Conservation (phyloP, 306 rosid species). For the Hippophae rhamnoides region DNA sequence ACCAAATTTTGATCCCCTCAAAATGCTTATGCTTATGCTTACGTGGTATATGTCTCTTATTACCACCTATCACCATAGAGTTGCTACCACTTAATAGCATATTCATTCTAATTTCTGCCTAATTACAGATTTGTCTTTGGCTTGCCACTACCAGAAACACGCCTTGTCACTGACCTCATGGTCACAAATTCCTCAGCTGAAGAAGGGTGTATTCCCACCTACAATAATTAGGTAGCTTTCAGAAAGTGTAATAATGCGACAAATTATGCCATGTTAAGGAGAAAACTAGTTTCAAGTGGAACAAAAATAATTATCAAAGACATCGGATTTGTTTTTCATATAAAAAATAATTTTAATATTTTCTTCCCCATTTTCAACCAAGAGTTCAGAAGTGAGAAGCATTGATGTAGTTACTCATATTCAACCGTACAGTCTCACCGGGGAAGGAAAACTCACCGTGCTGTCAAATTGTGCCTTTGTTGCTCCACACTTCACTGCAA, state of each 20-base stretch:
- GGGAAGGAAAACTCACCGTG: slow-evolving; percentile 48
- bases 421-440: not conserved
- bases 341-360: not conserved
- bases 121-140: slow-evolving; percentile 50
- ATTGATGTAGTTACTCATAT: not conserved
- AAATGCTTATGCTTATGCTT: too few species aligned
- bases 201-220: slow-evolving; percentile 95
- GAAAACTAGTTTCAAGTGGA: not conserved
- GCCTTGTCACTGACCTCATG: slow-evolving; percentile 69
- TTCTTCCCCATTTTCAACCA: not conserved
- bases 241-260: not conserved
- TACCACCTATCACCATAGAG: too few species aligned
- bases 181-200: slow-evolving; percentile 96
- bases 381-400: too few species aligned
- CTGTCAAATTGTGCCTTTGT: slow-evolving; percentile 90
- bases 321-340: not conserved
- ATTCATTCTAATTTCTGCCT: not conserved
- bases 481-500: slow-evolving; percentile 91
- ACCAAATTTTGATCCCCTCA: too few species aligned
- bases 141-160: slow-evolving; percentile 38
- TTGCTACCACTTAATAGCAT: too few species aligned
- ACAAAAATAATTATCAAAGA: not conserved
- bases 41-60: too few species aligned
- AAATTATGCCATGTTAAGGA: not conserved
- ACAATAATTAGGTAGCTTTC: slow-evolving; percentile 9